Evolutionary conservation across 2,329 filamentous ascomycete species (phyloP).

Genomic region (Aspergillus jensenii): DNA sequence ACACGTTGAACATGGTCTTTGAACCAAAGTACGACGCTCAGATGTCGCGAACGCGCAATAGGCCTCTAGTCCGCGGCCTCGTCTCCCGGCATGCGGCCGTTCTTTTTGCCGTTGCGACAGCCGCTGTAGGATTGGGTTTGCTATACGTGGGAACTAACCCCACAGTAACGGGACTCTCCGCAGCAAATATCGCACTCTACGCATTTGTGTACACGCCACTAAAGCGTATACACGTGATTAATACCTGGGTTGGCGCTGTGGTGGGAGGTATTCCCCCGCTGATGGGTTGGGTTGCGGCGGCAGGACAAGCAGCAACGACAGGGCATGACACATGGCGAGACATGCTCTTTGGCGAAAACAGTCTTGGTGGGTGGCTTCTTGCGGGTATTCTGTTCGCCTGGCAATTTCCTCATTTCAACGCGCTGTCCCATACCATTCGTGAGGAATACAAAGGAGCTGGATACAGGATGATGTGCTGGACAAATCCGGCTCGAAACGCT

Average conservation of each 20-base stretch:
- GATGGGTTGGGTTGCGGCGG: constrained; percentile 97
- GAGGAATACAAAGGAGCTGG: constrained; percentile 78
- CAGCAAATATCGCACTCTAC: constrained; percentile 83
- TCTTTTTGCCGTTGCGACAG: constrained; percentile 75
- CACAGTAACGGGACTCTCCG: constrained; percentile 82
- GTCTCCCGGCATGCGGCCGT: constrained; percentile 70
- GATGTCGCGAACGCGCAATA: constrained; percentile 90
- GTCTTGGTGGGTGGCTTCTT: constrained; percentile 82
- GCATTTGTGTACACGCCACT: constrained; percentile 90
- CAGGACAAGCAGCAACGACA: constrained; percentile 75
- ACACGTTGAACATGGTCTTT: constrained; percentile 96
- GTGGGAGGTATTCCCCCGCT: constrained; percentile 92
- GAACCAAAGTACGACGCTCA: constrained; percentile 85
- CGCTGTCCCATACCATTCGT: constrained; percentile 81
- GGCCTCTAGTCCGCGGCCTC: constrained; percentile 81
- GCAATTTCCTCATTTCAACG: constrained; percentile 99
- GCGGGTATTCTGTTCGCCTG: constrained; percentile 84
- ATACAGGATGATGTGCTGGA: constrained; percentile 76
- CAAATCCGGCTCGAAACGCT: constrained; percentile 79
- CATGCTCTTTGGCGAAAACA: constrained; percentile 69
- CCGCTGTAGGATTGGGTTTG: constrained; percentile 65
- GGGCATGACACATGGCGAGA: constrained; percentile 74
- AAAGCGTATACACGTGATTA: constrained; percentile 80
- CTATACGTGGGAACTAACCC: constrained; percentile 92
- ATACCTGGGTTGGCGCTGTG: constrained; percentile 93